Conservation (phyloP, 345 rosid species). For the Carallia brachiata region DNA sequence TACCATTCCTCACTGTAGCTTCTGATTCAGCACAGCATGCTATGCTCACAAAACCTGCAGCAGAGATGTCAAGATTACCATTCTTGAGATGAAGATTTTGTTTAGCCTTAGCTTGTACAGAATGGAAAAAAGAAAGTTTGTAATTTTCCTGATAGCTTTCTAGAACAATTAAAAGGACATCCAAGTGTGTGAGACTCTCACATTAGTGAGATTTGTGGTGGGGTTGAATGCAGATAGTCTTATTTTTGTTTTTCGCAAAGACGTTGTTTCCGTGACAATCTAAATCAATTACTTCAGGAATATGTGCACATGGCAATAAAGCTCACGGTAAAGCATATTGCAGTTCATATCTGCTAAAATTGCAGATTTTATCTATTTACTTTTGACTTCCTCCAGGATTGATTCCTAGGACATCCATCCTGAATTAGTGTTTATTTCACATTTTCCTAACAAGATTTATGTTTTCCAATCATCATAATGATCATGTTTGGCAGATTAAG, state of each 20-base stretch:
- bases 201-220: too few relatives aligned
- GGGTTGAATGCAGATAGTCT: too few relatives aligned
- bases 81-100: neutral
- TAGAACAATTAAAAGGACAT: too few relatives aligned
- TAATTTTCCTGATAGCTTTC: neutral
- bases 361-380: neutral
- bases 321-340: too few relatives aligned
- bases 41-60: constrained; percentile 56
- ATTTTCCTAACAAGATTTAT: neutral
- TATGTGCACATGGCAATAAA: too few relatives aligned
- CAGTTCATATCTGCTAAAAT: neutral
- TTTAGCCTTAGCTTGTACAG: neutral
- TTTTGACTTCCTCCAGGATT: neutral
- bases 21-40: constrained; percentile 46
- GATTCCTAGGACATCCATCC: neutral
- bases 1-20: constrained; percentile 19
- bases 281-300: too few relatives aligned
- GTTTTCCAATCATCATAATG: too few relatives aligned
- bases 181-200: too few relatives aligned
- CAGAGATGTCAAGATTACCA: neutral
- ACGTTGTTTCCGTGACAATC: too few relatives aligned
- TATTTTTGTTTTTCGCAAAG: too few relatives aligned
- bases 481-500: neutral
- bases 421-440: neutral
- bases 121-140: neutral